These are phyloP conservation scores for Dactylorhiza incarnata DNA, from an alignment of 106 monocot species.

Conservation along the genomic window DNA sequence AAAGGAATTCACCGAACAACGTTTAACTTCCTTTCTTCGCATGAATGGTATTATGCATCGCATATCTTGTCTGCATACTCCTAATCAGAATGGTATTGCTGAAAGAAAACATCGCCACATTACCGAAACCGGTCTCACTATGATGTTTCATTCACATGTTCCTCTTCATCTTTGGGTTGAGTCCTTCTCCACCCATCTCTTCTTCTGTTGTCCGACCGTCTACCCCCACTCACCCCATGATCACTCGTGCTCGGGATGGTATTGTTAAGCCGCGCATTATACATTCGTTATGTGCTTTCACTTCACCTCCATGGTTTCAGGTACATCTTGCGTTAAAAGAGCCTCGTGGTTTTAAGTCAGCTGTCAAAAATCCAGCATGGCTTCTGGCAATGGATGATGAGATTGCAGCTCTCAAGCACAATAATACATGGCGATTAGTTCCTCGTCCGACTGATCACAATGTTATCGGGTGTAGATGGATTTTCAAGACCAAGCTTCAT, in stretches of 20 bases:
- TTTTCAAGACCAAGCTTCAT: background rate
- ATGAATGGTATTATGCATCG: background rate
- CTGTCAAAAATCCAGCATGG: background rate
- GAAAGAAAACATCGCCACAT: no score
- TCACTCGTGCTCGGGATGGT: constrained; percentile 1
- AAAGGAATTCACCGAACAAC: background rate
- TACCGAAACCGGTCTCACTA: background rate
- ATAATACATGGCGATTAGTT: background rate
- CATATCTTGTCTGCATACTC: constrained; percentile 2
- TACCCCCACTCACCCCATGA: background rate
- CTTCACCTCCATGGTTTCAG: background rate
- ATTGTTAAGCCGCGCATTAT: background rate
- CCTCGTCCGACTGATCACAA: background rate
- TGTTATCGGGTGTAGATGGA: background rate
- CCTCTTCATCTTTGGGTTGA: constrained; percentile 9
- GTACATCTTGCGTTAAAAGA: background rate
- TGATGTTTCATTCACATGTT: background rate
- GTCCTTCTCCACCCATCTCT: background rate
- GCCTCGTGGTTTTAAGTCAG: background rate
- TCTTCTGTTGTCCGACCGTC: background rate
- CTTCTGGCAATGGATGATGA: background rate
- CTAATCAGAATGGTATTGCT: no score
- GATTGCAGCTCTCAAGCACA: background rate
- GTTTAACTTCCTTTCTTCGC: background rate
- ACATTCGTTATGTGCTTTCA: background rate